Conservation (phyloP, 2,329 filamentous ascomycete species). For the Pseudocercospora musae region DNA sequence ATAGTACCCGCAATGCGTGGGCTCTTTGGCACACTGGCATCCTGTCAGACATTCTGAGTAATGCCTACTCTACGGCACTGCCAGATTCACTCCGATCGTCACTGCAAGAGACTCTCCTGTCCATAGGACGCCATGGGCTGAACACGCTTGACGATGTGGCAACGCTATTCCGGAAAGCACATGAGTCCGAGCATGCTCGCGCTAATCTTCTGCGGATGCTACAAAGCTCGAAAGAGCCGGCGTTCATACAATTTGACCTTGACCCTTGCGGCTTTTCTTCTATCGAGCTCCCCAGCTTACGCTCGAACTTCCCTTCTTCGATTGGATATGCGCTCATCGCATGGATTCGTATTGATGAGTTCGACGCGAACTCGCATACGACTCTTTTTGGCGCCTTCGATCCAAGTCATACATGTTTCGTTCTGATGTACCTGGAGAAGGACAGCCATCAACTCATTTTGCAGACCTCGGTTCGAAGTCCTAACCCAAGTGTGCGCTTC, state of each 20-base stretch:
- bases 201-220: constrained; percentile 73
- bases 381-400: constrained; percentile 97
- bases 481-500: constrained; percentile 87
- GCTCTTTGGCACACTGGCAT: constrained; percentile 28
- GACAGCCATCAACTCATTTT: constrained; percentile 92
- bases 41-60: constrained; percentile 10
- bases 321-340: constrained; percentile 82
- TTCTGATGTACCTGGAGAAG: constrained; percentile 89
- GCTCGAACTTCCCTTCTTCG: constrained; percentile 78
- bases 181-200: constrained; percentile 51
- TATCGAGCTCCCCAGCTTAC: constrained; percentile 82
- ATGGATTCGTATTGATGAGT: constrained; percentile 85
- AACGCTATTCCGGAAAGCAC: constrained; percentile 63
- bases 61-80: constrained; percentile 6
- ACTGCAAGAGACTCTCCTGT: constrained; percentile 37
- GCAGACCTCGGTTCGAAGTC: constrained; percentile 86
- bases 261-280: constrained; percentile 85
- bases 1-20: constrained; percentile 19
- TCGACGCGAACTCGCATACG: constrained; percentile 81
- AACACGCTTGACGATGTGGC: constrained; percentile 79
- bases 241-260: constrained; percentile 91
- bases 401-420: constrained; percentile 83
- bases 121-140: constrained; percentile 72
- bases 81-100: constrained; percentile 4
- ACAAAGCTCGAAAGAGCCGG: constrained; percentile 69